Evolutionary conservation across 768 basidiomycete genomes (phyloP), one percentile per base, ranked within the genome.

Genomic region (Tephrocybe sp.): DNA sequence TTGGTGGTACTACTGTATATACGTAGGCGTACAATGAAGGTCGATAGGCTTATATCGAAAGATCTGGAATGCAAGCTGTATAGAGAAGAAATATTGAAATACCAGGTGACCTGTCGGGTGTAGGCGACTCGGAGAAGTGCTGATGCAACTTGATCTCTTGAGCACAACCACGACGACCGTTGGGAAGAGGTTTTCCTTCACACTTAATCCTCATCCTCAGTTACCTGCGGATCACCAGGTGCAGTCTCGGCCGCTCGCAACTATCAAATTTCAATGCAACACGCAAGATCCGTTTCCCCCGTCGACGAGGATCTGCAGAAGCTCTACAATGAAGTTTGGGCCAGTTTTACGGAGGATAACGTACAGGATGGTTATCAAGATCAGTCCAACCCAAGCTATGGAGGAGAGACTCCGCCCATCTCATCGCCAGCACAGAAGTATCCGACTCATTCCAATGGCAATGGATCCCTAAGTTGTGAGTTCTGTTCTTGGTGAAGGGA

Each of bases 241-340:
- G 18, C 28, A 12, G 26, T 27, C 22, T 32, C n/a, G 19, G 43
- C 13, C 32, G 31, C 48, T 44, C 27, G 22, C 28, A 47, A 25
- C 25, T 18, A 49, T 80, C 62, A 50, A 73, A 77, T 53, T 75
- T 74, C 38, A 72, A 77, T 64, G 73, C 72, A 48, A 74, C 75
- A 51, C 79, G 38, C 44, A 36, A 61, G 60, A 36, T 64, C 69
- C 31, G 54, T 53, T 36, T 69, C 73, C 41, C 80, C 84, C 3
- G 78, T 79, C 31, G 87, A 89, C 53, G 82, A 83, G 58, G 87
- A 89, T 60, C 75, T 89, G 4, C 84, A 87, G 57, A 75, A 77
- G 49, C 77, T 90, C 36, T 90, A 89, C 65, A 79, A 88, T 54
- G 84, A 87, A 64, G 87, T 89, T 18, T 84, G 84, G 72, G 80